Evolutionary conservation across 768 basidiomycete genomes (phyloP), one percentile per base, ranked within the genome.

Genomic region (Collybia sordida): DNA sequence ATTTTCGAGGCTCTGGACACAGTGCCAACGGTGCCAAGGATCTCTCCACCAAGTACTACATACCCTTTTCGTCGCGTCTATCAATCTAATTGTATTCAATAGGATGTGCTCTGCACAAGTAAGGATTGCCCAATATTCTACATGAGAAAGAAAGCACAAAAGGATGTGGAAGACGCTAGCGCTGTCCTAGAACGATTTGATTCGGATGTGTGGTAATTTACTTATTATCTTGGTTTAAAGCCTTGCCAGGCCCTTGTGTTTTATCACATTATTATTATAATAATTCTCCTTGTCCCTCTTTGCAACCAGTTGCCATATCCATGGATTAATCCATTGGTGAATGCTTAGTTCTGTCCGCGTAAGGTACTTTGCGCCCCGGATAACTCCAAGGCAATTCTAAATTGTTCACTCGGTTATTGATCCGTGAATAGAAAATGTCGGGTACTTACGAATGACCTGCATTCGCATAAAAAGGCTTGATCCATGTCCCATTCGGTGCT

Each of bases 111-210:
- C 23, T 99, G 96, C 64, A 90, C 92, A 0, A 94, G 91, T 63
- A 95, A 91, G 63, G 97, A 99, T 69, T 99, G 97, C 59, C 97
- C 97, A 0, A 98, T 98, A 52, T 99, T 95, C 70, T 99, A 99
- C 65, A 93, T 97, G 87, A 75, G 97, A 37, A 98, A 98, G 73
- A 98, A 98, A 62, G 87, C 95, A 7, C 97, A 98, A 69, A 98
- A 98, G 66, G 96, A 98, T 62, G 97, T 96, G 0, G 92, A 92
- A 54, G 94, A 98, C 58, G 80, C 90, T 3, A 83, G 81, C 53
- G 64, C 77, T 8, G 78, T 88, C 25, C 66, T 98, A 41, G 91
- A 93, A 56, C 82, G 97, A 14, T 99, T 98, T 64, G 86, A 92
- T 49, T 67, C 66, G 4, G 89, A 92, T 57, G 58, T 74, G 22